Evolutionary conservation across 176 grass and related monocot species (phyloP).

Genomic region (Lolium multiflorum): DNA sequence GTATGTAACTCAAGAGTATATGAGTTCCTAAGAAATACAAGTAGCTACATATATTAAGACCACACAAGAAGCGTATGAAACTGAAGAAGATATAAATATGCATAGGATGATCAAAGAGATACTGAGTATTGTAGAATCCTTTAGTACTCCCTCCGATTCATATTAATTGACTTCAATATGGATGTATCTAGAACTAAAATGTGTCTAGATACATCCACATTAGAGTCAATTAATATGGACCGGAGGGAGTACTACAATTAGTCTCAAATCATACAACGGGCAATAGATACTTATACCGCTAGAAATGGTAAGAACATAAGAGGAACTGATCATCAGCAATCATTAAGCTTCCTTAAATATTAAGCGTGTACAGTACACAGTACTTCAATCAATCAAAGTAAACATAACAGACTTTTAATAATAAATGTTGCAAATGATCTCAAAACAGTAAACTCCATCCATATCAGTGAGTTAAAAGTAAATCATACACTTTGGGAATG

Average conservation of each 20-base stretch:
- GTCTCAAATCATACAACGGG: slow-evolving; percentile 6
- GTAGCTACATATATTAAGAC: background rate
- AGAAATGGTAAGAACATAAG: background rate
- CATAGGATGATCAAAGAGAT: slow-evolving; percentile 9
- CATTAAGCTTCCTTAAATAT: slow-evolving; percentile 24
- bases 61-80: background rate
- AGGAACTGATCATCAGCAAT: slow-evolving; percentile 19
- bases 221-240: too few species aligned
- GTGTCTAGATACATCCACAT: too few species aligned
- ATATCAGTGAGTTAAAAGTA: slow-evolving; percentile 40
- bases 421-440: slow-evolving; percentile 22
- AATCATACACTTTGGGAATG: slow-evolving; percentile 45
- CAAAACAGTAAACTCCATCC: slow-evolving; percentile 24
- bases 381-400: slow-evolving; percentile 5
- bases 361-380: slow-evolving; percentile 24
- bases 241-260: background rate
- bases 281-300: background rate
- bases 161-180: too few species aligned
- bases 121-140: background rate
- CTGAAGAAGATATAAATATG: background rate
- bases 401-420: slow-evolving; percentile 17
- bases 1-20: slow-evolving; percentile 3
- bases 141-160: background rate
- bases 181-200: too few species aligned
- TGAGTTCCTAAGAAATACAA: slow-evolving; percentile 11